Percentiles rank a stretch among this genome's conserved stretches.
Evolutionary conservation across 768 basidiomycete genomes (phyloP).

Genomic region (Megacollybia marginata): DNA sequence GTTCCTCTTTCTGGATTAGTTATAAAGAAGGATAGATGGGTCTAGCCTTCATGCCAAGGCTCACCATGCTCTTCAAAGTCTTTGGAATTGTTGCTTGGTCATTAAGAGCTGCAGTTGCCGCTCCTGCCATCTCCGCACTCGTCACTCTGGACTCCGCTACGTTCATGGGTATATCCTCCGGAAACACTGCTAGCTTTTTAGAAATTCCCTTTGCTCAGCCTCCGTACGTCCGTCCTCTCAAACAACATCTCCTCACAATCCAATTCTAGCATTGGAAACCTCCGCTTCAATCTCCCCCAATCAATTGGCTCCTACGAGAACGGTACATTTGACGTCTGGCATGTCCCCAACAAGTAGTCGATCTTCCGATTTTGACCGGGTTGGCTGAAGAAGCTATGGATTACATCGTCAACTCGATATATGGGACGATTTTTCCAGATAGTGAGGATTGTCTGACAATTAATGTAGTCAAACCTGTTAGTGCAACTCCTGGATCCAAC

Average conservation of each 20-base stretch:
- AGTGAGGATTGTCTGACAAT: slow-evolving; percentile 37
- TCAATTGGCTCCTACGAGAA: slow-evolving; percentile 22
- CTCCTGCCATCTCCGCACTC: slow-evolving; percentile 13
- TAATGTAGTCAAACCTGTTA: slow-evolving; percentile 41
- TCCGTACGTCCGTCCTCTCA: slow-evolving; percentile 31
- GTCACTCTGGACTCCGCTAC: slow-evolving; percentile 37
- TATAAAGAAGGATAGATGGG: too few species aligned
- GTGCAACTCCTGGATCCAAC: slow-evolving; percentile 30
- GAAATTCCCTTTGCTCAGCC: slow-evolving; percentile 50
- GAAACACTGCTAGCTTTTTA: slow-evolving; percentile 29
- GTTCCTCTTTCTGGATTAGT: too few species aligned
- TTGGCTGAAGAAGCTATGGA: slow-evolving; percentile 25
- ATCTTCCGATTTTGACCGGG: slow-evolving; percentile 25
- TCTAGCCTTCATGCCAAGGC: too few species aligned
- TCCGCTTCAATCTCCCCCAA: slow-evolving; percentile 34
- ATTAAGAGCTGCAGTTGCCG: slow-evolving; percentile 15
- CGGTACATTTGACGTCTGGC: slow-evolving; percentile 27
- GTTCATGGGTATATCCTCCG: slow-evolving; percentile 31
- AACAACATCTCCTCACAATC: background rate
- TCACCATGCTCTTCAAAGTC: slow-evolving; percentile 11
- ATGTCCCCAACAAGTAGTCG: slow-evolving; percentile 37
- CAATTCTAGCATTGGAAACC: slow-evolving; percentile 23
- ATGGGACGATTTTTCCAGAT: background rate
- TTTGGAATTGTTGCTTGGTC: background rate
- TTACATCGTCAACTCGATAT: slow-evolving; percentile 2